Conservation (phyloP, 2,329 filamentous ascomycete genomes). For the Trichothecium roseum region DNA sequence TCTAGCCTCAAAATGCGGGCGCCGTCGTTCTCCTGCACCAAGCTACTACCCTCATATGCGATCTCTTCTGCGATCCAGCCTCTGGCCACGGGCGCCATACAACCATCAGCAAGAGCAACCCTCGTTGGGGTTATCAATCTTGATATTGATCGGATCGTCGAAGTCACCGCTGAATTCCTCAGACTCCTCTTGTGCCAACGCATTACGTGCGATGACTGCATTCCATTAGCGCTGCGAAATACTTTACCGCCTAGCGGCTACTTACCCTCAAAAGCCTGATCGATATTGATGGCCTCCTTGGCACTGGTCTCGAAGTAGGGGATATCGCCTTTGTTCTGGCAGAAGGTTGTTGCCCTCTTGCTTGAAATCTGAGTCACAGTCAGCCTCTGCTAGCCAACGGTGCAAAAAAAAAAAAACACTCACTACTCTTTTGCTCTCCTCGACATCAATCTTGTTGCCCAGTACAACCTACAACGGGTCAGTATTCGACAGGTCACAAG, state of each 20-base stretch:
- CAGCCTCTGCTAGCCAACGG: neutral
- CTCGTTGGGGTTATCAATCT: conserved; percentile 86
- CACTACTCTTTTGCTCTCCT: conserved; percentile 92
- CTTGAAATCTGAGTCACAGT: conserved; percentile 61
- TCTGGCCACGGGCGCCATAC: neutral
- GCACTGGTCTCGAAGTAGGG: conserved; percentile 99
- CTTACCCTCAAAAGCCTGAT: conserved; percentile 63
- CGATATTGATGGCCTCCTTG: conserved; percentile 97
- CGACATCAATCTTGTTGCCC: conserved; percentile 98
- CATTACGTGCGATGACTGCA: conserved; percentile 88
- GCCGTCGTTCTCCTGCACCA: neutral
- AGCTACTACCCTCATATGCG: neutral
- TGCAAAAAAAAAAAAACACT: too few species aligned
- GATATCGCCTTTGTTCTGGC: conserved; percentile 92
- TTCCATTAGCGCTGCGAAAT: neutral
- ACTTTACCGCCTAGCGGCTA: conserved; percentile 4
- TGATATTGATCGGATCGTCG: conserved; percentile 95
- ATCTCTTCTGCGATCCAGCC: neutral
- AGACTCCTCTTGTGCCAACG: conserved; percentile 90
- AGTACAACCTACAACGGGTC: conserved; percentile 61
- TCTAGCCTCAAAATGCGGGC: too few species aligned
- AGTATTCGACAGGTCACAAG: neutral
- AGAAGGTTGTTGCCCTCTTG: conserved; percentile 95
- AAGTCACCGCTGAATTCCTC: conserved; percentile 97
- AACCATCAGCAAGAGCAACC: conserved; percentile 74